A percentile compares a stretch with the other conserved stretches of the same genome.
These are phyloP conservation scores for Solanum hybrid DNA, from an alignment of 305 asterid genomes.

Conservation along the genomic window DNA sequence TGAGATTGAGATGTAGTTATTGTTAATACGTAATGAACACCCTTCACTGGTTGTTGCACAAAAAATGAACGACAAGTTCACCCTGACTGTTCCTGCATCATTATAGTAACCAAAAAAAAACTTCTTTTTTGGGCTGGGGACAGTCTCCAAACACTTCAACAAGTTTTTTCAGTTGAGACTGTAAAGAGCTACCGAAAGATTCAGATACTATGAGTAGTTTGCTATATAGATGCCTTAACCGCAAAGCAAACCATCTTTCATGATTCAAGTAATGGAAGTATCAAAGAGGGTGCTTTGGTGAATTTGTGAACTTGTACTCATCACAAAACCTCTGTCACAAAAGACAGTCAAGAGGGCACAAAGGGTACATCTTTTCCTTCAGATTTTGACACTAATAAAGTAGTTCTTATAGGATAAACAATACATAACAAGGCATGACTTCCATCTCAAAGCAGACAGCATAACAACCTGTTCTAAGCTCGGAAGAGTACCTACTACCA, in stretches of 20 bases:
- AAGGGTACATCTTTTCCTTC: not conserved
- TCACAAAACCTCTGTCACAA: too few relatives aligned
- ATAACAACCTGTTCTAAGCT: not conserved
- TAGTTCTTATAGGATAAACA: not conserved
- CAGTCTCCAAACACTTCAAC: not conserved
- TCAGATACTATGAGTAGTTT: not conserved
- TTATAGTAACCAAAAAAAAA: not conserved
- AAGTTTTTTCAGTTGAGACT: not conserved
- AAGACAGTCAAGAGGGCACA: not conserved
- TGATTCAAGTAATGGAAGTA: not conserved
- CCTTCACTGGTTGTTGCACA: not conserved
- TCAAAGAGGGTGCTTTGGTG: not conserved
- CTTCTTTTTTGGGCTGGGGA: not conserved
- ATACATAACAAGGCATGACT: not conserved
- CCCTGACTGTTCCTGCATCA: not conserved
- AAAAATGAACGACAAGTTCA: not conserved
- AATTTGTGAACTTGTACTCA: not conserved
- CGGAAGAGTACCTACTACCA: not conserved
- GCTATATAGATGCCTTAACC: not conserved
- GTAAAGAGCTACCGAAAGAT: not conserved
- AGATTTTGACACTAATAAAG: not conserved
- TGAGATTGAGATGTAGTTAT: not conserved
- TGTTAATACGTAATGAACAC: not conserved
- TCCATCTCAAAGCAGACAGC: not conserved
- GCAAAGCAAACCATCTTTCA: not conserved